Percentiles rank a stretch among this genome's conserved stretches.
phyloP scores from a whole-genome alignment of 2,329 filamentous ascomycete species.

The Falciphora oryzae region DNA sequence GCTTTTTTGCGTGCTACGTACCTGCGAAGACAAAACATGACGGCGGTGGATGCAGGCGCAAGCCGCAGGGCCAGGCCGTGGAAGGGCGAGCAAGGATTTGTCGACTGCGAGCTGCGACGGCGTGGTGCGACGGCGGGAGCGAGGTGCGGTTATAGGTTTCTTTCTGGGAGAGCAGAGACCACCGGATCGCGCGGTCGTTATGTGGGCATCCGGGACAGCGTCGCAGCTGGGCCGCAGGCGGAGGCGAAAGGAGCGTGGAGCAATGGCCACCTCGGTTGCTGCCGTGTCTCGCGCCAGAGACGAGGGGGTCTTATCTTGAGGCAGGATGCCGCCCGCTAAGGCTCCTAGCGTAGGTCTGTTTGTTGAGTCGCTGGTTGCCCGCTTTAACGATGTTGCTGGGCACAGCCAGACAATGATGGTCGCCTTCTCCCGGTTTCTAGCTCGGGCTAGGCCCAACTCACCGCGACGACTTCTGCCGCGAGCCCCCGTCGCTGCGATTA shows the following conservation, averaged over 20 bases:
- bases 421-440: not conserved
- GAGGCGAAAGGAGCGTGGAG: not conserved
- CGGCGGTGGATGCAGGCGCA: conserved; percentile 12
- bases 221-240: too few species aligned
- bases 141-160: not conserved
- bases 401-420: not conserved
- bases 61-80: not conserved
- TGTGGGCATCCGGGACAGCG: too few species aligned
- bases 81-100: not conserved
- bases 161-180: not conserved
- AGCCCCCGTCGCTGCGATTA: not conserved
- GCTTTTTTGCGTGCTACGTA: conserved; percentile 27
- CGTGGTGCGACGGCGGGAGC: too few species aligned
- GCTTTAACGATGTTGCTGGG: conserved; percentile 2
- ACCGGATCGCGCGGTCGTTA: too few species aligned
- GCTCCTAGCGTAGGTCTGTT: not conserved
- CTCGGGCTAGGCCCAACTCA: not conserved
- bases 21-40: conserved; percentile 65
- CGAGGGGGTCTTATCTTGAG: too few species aligned
- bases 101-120: not conserved
- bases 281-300: not conserved
- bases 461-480: too few species aligned
- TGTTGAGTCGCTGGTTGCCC: not conserved
- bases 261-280: not conserved
- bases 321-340: not conserved